Base-by-base conservation (phyloP, 163 green algal species). In the Scenedesmus sp. region DNA sequence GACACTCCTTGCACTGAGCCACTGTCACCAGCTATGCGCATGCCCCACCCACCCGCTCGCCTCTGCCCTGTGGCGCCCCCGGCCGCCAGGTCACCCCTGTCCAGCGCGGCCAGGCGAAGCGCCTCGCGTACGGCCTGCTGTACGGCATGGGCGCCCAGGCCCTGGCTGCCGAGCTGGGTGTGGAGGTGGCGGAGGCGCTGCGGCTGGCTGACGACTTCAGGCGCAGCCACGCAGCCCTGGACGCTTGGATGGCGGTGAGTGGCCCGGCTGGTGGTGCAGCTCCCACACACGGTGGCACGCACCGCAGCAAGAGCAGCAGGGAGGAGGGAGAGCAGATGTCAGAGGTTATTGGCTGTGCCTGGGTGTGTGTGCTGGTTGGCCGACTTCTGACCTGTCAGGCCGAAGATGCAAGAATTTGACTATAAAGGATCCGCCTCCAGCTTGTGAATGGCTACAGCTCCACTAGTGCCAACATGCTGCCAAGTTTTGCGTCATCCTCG, bases 81-180 rank as follows among this genome's bases (percentile, higher is more conserved):
- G n/a, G n/a, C n/a, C n/a, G n/a, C n/a, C 94, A 97, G 94, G 94
- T 98, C 3, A 91, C 86, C 4, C 33, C 61, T 1, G 85, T 94
- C 72, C 49, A 95, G 83, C 94, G 97, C 30, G 86, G 92, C 16
- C 93, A 95, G 15, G 93, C 94, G 35, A 99, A 99, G 94, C 85
- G 92, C 13, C 85, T 99, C 22, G 91, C 91, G 3, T 99, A 99
- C 86, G 97, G 93, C 10, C 81, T 99, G 78, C 90, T 98, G 42
- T 99, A 99, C 61, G 97, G 97, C 87, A 98, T 98, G 95, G 97
- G 97, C 22, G 65, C 81, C 3, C 72, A 76, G 40, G 68, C 81
- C 22, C 93, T 98, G 56, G 96, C 95, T 6, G 76, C 92, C n/a
- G 91, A 95, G 72, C 92, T 98, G 76, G 81, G 91, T 16, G 88